Conservation (phyloP, 2,329 filamentous ascomycete genomes). For the Pleoardoris graminearum region DNA sequence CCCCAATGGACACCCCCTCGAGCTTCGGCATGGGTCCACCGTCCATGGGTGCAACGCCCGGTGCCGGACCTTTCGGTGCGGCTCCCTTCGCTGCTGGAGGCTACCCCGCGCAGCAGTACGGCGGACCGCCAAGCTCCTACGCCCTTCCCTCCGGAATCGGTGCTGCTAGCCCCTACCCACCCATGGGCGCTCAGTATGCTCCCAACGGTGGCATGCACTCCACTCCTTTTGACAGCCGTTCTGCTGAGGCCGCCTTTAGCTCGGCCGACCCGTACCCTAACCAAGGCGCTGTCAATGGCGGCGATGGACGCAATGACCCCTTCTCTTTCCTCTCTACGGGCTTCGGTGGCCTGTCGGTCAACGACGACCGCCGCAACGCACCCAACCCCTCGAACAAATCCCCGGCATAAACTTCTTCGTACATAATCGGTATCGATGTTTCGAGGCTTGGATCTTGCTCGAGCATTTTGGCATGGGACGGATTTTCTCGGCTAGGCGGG, state of each 20-base stretch:
- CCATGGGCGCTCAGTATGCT: constrained; percentile 75
- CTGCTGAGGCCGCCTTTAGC: constrained; percentile 92
- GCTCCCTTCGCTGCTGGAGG: constrained; percentile 66
- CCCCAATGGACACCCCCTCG: constrained; percentile 82
- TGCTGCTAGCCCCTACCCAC: constrained; percentile 77
- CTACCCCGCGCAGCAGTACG: constrained; percentile 76
- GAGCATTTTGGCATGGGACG: constrained; percentile 40
- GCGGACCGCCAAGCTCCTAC: constrained; percentile 85
- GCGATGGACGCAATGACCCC: constrained; percentile 69
- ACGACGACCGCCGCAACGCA: constrained; percentile 57
- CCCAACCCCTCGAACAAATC: constrained; percentile 46
- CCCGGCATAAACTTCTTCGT: constrained; percentile 42
- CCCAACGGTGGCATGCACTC: constrained; percentile 78
- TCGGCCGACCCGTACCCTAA: constrained; percentile 82
- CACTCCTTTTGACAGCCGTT: constrained; percentile 88
- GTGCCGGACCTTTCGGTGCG: constrained; percentile 71
- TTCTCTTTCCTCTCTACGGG: constrained; percentile 79
- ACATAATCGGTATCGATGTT: constrained; percentile 41
- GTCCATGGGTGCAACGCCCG: constrained; percentile 77
- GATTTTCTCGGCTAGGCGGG: constrained; percentile 41
- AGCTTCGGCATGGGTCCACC: constrained; percentile 84
- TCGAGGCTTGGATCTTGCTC: constrained; percentile 38
- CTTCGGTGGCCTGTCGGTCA: constrained; percentile 73
- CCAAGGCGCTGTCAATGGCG: constrained; percentile 70
- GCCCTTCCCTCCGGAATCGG: constrained; percentile 83